phyloP scores from a whole-genome alignment of 768 basidiomycete species.

The Jaapia argillacea region DNA sequence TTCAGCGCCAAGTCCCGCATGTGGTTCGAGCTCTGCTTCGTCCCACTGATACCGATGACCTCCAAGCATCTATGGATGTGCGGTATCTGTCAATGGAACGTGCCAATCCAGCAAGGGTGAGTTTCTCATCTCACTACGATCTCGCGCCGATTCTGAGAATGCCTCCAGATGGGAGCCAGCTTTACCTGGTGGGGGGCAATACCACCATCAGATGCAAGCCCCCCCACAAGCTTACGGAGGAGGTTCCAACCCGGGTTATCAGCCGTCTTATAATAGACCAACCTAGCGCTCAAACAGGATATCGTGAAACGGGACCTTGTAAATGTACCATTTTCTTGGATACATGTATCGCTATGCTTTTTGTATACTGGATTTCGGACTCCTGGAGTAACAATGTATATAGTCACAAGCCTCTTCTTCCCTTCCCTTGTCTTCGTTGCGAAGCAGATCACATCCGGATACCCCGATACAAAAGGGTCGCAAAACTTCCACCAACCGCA shows the following conservation, averaged over 20 bases:
- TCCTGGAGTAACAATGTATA: background rate
- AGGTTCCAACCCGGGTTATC: background rate
- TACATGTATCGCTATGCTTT: background rate
- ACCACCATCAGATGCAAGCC: background rate
- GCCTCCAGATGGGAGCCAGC: conserved; percentile 15
- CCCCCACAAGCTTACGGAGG: background rate
- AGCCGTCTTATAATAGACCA: too few relatives aligned
- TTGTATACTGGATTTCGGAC: background rate
- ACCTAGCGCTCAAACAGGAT: background rate
- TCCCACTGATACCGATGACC: conserved; percentile 59
- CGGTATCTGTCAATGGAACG: conserved; percentile 58
- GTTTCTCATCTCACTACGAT: background rate
- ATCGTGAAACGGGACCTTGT: background rate
- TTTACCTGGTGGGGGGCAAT: conserved; percentile 4
- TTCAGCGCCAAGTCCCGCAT: conserved; percentile 31
- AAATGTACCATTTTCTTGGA: background rate
- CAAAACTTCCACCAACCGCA: conserved; percentile 11
- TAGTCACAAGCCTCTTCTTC: background rate
- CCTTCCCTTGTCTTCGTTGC: background rate
- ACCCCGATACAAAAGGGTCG: background rate
- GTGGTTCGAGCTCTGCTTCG: conserved; percentile 73
- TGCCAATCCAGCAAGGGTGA: conserved; percentile 40
- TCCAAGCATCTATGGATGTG: conserved; percentile 62
- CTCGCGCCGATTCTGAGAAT: background rate
- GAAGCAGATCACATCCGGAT: background rate